Percentiles rank a stretch among this genome's conserved stretches.
Conservation (phyloP, 305 asterid genomes). For the Fraxinus xanthoxyloides region DNA sequence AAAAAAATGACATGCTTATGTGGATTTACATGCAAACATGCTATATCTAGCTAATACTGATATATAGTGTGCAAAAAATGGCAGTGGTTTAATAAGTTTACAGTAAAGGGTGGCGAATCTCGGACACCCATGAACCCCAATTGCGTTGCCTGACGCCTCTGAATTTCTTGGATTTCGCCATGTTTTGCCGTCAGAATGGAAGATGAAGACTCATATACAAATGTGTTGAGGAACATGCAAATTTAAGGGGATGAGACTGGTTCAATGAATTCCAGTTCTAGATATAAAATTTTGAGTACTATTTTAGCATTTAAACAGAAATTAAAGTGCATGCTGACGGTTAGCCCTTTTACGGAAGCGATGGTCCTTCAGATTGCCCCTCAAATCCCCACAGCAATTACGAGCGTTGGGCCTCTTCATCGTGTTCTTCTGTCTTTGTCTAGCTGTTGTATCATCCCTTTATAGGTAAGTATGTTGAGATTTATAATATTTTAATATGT, state of each 20-base stretch:
- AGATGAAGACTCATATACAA: not conserved
- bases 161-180: slow-evolving; percentile 78
- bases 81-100: slow-evolving; percentile 23
- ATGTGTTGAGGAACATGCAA: not conserved
- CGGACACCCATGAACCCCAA: slow-evolving; percentile 99
- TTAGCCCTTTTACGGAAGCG: not conserved
- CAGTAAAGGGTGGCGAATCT: slow-evolving; percentile 92
- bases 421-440: not conserved
- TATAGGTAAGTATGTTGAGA: not conserved
- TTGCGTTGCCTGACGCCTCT: slow-evolving; percentile 96
- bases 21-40: not conserved
- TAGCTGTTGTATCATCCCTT: not conserved
- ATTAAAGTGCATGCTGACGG: not conserved
- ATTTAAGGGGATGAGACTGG: not conserved
- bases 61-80: not conserved
- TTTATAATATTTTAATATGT: not conserved
- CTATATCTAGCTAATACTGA: not conserved
- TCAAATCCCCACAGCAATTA: not conserved
- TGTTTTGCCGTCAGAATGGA: slow-evolving; percentile 7
- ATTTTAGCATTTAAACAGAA: not conserved
- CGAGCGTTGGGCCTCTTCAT: not conserved
- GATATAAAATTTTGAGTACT: not conserved
- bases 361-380: not conserved
- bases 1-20: not conserved
- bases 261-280: not conserved